Percentiles rank a stretch among this genome's conserved stretches.
Conservation (phyloP, 2,329 filamentous ascomycete species). For the Nothophoma quercina region DNA sequence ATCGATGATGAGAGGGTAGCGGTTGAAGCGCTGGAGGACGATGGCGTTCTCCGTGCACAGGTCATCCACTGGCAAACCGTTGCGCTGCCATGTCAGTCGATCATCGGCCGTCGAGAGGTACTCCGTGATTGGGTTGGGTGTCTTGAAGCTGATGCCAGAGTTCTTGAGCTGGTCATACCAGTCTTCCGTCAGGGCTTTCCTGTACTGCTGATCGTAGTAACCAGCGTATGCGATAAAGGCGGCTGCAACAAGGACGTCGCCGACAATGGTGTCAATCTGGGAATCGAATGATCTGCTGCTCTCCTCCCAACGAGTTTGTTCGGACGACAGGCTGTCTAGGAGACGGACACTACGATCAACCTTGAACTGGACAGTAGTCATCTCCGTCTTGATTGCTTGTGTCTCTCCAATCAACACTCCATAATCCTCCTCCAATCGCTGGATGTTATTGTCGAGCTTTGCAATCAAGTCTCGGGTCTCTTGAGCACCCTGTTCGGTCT, state of each 20-base stretch:
- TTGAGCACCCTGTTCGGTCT: slow-evolving; percentile 92
- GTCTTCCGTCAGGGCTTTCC: slow-evolving; percentile 96
- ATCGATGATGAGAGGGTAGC: slow-evolving; percentile 97
- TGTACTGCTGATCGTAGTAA: slow-evolving; percentile 97
- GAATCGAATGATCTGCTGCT: slow-evolving; percentile 98
- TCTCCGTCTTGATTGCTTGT: slow-evolving; percentile 95
- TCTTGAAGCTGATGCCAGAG: slow-evolving; percentile 93
- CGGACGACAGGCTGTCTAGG: slow-evolving; percentile 92
- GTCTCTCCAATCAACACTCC: slow-evolving; percentile 95
- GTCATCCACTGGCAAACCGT: slow-evolving; percentile 92
- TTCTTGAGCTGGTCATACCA: slow-evolving; percentile 93
- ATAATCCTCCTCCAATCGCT: slow-evolving; percentile 94
- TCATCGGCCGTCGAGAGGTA: slow-evolving; percentile 97
- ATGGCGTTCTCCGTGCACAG: slow-evolving; percentile 99
- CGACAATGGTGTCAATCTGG: slow-evolving; percentile 94
- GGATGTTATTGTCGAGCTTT: slow-evolving; percentile 87
- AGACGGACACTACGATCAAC: slow-evolving; percentile 94
- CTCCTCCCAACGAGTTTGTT: slow-evolving; percentile 92
- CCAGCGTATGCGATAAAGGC: slow-evolving; percentile 97
- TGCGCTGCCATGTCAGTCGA: slow-evolving; percentile 91
- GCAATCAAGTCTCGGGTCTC: slow-evolving; percentile 88
- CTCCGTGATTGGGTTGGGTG: slow-evolving; percentile 92
- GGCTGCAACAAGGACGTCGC: slow-evolving; percentile 94
- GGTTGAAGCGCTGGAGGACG: slow-evolving; percentile 95
- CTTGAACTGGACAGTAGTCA: slow-evolving; percentile 96